phyloP scores from a whole-genome alignment of 352 stramenopile species.

The Phytopythium vexans region DNA sequence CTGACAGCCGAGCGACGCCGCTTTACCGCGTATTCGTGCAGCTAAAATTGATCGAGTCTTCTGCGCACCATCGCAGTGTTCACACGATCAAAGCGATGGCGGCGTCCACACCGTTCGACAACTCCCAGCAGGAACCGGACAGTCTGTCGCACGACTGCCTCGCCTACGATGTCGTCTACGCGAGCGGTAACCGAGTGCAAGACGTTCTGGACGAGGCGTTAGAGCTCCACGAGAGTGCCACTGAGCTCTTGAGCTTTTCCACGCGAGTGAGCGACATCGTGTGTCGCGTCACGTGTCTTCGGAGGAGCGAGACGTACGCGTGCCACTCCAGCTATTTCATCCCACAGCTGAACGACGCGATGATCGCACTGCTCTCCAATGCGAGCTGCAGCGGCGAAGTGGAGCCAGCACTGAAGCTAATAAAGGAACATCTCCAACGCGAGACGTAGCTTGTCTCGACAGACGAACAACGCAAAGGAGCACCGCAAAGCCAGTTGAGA shows the following conservation, averaged over 20 bases:
- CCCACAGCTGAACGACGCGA: constrained; percentile 13
- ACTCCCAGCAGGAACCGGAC: background rate
- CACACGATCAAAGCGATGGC: background rate
- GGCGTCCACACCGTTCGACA: background rate
- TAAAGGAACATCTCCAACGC: too few relatives aligned
- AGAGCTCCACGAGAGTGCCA: constrained; percentile 12
- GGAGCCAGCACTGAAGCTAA: background rate
- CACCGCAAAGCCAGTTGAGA: constrained; percentile 10
- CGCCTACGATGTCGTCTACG: constrained; percentile 53
- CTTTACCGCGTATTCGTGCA: constrained; percentile 40
- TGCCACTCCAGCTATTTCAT: constrained; percentile 31
- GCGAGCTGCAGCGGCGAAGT: background rate
- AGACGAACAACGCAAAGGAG: background rate
- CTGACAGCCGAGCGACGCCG: constrained; percentile 11
- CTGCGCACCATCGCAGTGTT: too few relatives aligned
- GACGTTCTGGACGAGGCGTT: constrained; percentile 29
- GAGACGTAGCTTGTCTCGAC: too few relatives aligned
- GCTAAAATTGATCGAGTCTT: constrained; percentile 27
- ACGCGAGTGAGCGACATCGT: constrained; percentile 23
- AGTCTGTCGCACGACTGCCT: constrained; percentile 13
- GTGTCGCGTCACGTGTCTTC: constrained; percentile 33
- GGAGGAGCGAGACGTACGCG: constrained; percentile 1
- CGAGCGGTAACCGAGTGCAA: constrained; percentile 13
- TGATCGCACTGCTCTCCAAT: constrained; percentile 9
- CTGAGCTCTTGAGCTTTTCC: constrained; percentile 55